Base-by-base conservation (phyloP, 139 green algal genomes). In the Chlamydomonas asymmetrica region DNA sequence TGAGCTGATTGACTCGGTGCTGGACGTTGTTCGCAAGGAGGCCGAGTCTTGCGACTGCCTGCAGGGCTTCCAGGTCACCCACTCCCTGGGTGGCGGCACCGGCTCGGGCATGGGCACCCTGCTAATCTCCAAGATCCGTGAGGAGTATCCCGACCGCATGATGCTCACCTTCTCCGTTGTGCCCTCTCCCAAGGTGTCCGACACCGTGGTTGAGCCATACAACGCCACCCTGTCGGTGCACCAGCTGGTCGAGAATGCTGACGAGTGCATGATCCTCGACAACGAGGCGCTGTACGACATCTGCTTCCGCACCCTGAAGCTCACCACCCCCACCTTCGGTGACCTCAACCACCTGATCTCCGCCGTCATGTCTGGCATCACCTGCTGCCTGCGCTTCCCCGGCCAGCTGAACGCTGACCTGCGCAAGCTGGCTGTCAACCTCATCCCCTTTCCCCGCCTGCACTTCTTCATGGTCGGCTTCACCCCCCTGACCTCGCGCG, bases 391-490 rank as follows among this genome's bases (percentile, higher is more conserved):
- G 79, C 94, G 96, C 72, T 99, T 99, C 93, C 96, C 96, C 35
- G 96, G 96, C 62, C 96, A 99, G 92, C 89, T 99, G 66, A 99
- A 99, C 86, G 91, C 94, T 72, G 96, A 99, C 87, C 89, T 99
- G 84, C 90, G 96, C 78, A 99, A 99, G 92, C 89, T 99, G 74
- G 96, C 96, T 0, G 96, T 98, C 60, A 99, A 99, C 92, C 85
- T 99, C 64, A 97, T 99, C 78, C 96, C 96, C 79, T 99, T 99
- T 92, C 96, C 96, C 34, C 93, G 96, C 59, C 93, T 99, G 37
- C 96, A 99, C 92, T 99, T 99, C 90, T 99, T 99, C 94, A 98
- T 99, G 95, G 92, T 98, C 43, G 95, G 95, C 78, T 99, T 99
- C 85, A 94, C 95, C 6, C 95, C 95, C 10, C 89, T 99, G 23